Conservation (phyloP, 106 monocot species). For the Amphibolis antarctica region DNA sequence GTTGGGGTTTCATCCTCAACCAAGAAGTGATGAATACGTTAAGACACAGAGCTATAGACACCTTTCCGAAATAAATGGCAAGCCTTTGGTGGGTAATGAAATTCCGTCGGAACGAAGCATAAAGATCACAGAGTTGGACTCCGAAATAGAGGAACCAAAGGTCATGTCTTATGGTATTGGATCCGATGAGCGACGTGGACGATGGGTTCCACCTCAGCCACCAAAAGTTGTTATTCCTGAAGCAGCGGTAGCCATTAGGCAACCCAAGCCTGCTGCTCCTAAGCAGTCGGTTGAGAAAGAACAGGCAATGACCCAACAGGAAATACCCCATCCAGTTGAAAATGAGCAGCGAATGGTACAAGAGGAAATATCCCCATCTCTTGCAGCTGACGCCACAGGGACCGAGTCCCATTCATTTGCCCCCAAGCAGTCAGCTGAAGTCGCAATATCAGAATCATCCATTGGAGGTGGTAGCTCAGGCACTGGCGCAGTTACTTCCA, state of each 20-base stretch:
- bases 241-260: slow-evolving; percentile 68
- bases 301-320: background rate
- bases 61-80: slow-evolving; percentile 9
- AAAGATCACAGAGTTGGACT: slow-evolving; percentile 51
- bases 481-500: too few relatives aligned
- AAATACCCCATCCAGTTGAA: background rate
- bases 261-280: slow-evolving; percentile 32
- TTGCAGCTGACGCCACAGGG: too few relatives aligned
- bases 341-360: slow-evolving; percentile 3
- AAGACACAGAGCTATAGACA: slow-evolving; percentile 15
- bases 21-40: slow-evolving; percentile 9
- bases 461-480: too few relatives aligned
- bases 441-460: too few relatives aligned
- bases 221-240: slow-evolving; percentile 74
- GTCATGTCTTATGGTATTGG: slow-evolving; percentile 12
- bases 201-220: slow-evolving; percentile 91
- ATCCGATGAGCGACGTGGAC: slow-evolving; percentile 8
- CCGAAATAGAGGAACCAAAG: slow-evolving; percentile 31
- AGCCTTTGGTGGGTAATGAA: slow-evolving; percentile 26
- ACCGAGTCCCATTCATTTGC: too few relatives aligned
- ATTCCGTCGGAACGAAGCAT: slow-evolving; percentile 33
- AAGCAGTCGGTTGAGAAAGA: slow-evolving; percentile 24
- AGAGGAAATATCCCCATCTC: background rate
- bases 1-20: slow-evolving; percentile 12
- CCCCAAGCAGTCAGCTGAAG: too few relatives aligned